These are phyloP conservation scores for Oenanthe sinensis DNA, from an alignment of 129 eudicot genomes.

Conservation along the genomic window DNA sequence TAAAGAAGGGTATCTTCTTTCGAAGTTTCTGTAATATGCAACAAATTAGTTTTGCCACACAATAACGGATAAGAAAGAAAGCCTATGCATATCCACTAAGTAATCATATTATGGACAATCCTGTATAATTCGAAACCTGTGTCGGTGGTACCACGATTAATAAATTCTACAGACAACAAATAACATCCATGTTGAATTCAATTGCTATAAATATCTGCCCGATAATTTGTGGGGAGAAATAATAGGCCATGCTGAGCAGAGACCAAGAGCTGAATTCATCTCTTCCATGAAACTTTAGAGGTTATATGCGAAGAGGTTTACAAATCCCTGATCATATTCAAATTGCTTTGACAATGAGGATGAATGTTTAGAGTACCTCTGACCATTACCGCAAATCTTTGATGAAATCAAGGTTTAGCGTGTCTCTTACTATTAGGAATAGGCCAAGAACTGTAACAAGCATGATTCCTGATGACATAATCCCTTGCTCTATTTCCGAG, in stretches of 20 bases:
- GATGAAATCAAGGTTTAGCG: slow-evolving; percentile 74
- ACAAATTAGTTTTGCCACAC: neutral
- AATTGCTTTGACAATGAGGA: neutral
- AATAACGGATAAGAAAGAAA: neutral
- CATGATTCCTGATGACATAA: slow-evolving; percentile 87
- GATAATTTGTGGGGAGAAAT: neutral
- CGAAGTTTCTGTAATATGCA: neutral
- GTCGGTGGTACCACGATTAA: neutral
- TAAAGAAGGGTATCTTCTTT: neutral
- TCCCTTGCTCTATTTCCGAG: slow-evolving; percentile 65
- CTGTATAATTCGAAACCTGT: slow-evolving; percentile 3
- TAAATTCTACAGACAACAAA: neutral
- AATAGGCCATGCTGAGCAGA: slow-evolving; percentile 2
- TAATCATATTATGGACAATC: slow-evolving; percentile 5
- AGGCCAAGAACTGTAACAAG: slow-evolving; percentile 65
- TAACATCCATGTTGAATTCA: neutral
- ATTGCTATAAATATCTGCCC: slow-evolving; percentile 4
- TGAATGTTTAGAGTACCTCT: neutral
- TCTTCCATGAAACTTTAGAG: neutral
- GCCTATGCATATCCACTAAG: neutral
- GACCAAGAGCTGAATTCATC: neutral
- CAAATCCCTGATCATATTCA: neutral
- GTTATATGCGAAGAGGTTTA: neutral
- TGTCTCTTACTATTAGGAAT: slow-evolving; percentile 73
- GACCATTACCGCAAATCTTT: slow-evolving; percentile 52